These are phyloP conservation scores for Fusarium sp. DNA, from an alignment of 2,329 filamentous ascomycete species.

Conservation along the genomic window DNA sequence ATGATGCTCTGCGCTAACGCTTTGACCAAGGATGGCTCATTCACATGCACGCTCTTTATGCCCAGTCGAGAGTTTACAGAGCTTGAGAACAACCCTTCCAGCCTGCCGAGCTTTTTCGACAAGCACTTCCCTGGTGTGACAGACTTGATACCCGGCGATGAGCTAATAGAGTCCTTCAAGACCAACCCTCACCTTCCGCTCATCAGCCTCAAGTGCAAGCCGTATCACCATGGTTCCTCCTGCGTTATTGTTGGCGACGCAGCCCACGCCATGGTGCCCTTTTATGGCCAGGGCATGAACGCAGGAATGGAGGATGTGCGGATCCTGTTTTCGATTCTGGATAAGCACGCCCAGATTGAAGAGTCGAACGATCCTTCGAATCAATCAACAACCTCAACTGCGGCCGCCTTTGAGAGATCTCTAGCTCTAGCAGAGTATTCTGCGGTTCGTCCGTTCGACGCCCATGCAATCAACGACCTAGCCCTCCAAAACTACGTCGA, in stretches of 20 bases:
- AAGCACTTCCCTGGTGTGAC: constrained; percentile 88
- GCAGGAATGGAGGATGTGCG: constrained; percentile 94
- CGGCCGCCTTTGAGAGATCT: constrained; percentile 66
- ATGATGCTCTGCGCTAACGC: constrained; percentile 13
- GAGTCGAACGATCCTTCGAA: constrained; percentile 57
- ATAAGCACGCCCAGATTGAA: constrained; percentile 67
- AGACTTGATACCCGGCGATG: constrained; percentile 72
- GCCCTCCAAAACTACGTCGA: constrained; percentile 92
- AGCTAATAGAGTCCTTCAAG: constrained; percentile 80
- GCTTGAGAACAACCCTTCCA: constrained; percentile 72
- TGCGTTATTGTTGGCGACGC: constrained; percentile 93
- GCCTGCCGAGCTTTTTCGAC: constrained; percentile 80
- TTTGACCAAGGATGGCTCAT: constrained; percentile 78
- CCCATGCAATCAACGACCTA: constrained; percentile 91
- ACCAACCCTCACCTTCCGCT: constrained; percentile 90
- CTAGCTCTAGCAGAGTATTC: constrained; percentile 83
- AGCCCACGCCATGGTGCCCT: constrained; percentile 97
- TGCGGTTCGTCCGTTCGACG: constrained; percentile 77
- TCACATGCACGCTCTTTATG: constrained; percentile 94
- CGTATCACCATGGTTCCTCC: constrained; percentile 82
- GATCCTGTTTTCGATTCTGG: constrained; percentile 85
- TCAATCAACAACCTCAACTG: constrained; percentile 50
- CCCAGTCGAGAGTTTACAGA: constrained; percentile 75
- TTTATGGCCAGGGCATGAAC: constrained; percentile 99
- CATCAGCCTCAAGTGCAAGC: constrained; percentile 92